Evolutionary conservation across 2,329 filamentous ascomycete species (phyloP).

Genomic region (Aspergillus carbonarius): DNA sequence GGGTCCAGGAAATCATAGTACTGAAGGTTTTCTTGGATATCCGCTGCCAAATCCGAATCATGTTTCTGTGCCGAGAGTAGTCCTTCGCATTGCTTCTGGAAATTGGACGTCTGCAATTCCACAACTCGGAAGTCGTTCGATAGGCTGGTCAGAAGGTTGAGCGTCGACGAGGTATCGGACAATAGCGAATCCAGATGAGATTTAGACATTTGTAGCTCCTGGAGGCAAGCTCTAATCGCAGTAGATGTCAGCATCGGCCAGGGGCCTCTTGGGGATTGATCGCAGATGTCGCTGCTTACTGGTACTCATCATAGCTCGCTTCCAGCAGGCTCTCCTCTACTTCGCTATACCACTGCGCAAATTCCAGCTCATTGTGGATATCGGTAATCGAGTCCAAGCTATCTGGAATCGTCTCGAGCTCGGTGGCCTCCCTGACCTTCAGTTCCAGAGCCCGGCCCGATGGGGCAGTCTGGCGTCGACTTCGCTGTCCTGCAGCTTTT

Average conservation of each 20-base stretch:
- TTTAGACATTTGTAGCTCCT: constrained; percentile 78
- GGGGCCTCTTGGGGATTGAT: neutral
- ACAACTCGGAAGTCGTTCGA: constrained; percentile 85
- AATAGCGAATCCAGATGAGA: constrained; percentile 79
- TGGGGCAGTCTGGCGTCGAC: constrained; percentile 39
- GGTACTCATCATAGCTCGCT: constrained; percentile 80
- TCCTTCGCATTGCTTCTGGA: constrained; percentile 88
- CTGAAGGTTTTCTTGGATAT: constrained; percentile 84
- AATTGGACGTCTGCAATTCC: constrained; percentile 86
- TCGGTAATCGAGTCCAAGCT: constrained; percentile 29
- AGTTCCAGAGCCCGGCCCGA: constrained; percentile 34
- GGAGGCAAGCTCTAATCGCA: constrained; percentile 64
- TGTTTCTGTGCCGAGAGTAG: constrained; percentile 78
- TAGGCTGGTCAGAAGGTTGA: constrained; percentile 73
- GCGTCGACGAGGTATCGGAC: constrained; percentile 70
- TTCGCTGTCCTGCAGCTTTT: constrained; percentile 32
- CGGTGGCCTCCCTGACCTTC: constrained; percentile 22
- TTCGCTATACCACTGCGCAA: constrained; percentile 58
- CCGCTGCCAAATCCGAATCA: constrained; percentile 74
- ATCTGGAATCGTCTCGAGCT: constrained; percentile 15
- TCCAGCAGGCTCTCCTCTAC: constrained; percentile 70
- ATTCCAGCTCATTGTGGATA: constrained; percentile 59
- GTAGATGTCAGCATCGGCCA: constrained; percentile 7
- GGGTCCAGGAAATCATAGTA: constrained; percentile 94
- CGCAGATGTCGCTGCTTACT: constrained; percentile 52